phyloP scores from a whole-genome alignment of 2,329 filamentous ascomycete species.

The Cylindrodendrum hubeiense region DNA sequence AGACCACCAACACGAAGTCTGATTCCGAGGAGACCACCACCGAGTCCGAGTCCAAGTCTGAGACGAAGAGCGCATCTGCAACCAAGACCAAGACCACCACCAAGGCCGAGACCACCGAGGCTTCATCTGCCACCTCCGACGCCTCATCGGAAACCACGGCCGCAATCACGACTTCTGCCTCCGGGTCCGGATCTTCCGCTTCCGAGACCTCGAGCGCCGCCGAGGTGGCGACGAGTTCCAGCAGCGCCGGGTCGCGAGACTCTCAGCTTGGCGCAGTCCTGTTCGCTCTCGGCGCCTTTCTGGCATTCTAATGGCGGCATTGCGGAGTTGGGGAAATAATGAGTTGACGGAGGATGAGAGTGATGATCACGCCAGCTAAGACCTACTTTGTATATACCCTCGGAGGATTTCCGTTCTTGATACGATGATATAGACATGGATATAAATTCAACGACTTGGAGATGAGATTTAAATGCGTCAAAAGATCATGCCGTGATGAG shows the following conservation, averaged over 20 bases:
- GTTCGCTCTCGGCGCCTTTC: slow-evolving; percentile 1
- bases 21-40: neutral
- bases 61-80: slow-evolving; percentile 2
- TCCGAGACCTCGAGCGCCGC: neutral
- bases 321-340: neutral
- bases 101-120: neutral
- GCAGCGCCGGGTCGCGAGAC: neutral
- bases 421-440: neutral
- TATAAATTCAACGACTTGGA: neutral
- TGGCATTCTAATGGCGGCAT: slow-evolving; percentile 3
- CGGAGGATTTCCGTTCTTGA: neutral
- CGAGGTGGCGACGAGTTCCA: neutral
- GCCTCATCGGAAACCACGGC: neutral
- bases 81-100: neutral
- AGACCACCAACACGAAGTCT: neutral
- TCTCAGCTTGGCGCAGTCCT: slow-evolving; percentile 11
- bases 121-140: neutral
- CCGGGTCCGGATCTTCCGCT: neutral
- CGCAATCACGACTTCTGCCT: neutral
- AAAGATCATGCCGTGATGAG: too few relatives aligned
- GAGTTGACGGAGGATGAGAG: neutral
- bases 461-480: neutral
- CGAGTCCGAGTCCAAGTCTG: neutral
- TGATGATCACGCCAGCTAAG: neutral
- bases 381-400: neutral